phyloP scores from a whole-genome alignment of 2,329 filamentous ascomycete genomes.

The Fusarium citri region DNA sequence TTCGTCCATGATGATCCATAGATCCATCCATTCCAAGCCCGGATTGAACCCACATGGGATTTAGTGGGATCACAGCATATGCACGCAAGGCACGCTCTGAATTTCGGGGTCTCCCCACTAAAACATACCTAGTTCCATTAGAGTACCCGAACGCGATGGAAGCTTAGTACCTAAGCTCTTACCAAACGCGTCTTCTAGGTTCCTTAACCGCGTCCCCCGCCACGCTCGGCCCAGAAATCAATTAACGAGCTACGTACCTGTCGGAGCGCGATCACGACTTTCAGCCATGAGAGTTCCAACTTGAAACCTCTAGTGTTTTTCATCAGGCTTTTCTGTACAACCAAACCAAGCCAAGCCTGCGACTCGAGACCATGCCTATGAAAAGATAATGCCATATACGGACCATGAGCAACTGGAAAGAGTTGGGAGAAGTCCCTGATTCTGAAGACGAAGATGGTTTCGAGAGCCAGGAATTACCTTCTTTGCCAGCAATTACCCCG shows the following conservation, averaged over 20 bases:
- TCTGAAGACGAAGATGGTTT: constrained; percentile 62
- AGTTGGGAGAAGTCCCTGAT: constrained; percentile 63
- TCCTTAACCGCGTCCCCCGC: constrained; percentile 45
- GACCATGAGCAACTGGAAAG: constrained; percentile 62
- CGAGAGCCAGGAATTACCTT: constrained; percentile 51
- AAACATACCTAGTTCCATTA: background rate
- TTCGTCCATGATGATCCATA: constrained; percentile 6
- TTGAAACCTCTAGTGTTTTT: constrained; percentile 1
- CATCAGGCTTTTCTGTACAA: background rate
- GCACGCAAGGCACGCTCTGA: constrained; percentile 6
- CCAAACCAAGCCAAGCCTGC: background rate
- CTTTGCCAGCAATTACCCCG: constrained; percentile 1
- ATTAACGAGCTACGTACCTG: constrained; percentile 32
- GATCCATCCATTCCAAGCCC: background rate
- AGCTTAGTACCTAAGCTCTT: background rate
- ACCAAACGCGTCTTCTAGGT: constrained; percentile 45
- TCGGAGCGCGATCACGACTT: constrained; percentile 15
- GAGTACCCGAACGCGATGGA: constrained; percentile 6
- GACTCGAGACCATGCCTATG: constrained; percentile 16
- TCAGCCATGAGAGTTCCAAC: constrained; percentile 18
- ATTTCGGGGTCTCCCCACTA: constrained; percentile 21
- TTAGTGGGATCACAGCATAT: constrained; percentile 14
- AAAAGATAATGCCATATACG: constrained; percentile 46
- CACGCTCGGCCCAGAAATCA: constrained; percentile 31
- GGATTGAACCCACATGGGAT: constrained; percentile 8